phyloP scores from a whole-genome alignment of 805 yeast genomes.

The Saccharomycopsis oosterbeekiorum region DNA sequence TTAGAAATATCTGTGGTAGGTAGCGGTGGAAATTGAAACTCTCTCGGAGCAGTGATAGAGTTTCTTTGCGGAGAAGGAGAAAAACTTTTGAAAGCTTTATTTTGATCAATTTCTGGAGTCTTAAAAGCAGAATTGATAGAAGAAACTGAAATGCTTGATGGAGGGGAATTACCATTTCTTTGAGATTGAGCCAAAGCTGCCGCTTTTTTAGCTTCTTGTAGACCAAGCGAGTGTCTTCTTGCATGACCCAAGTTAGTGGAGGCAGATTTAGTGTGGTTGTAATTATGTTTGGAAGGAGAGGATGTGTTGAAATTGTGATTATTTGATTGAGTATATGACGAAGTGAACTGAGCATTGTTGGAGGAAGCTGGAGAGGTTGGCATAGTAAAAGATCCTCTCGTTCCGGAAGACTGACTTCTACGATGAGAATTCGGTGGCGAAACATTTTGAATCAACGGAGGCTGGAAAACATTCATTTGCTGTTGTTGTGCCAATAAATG shows the following conservation, averaged over 20 bases:
- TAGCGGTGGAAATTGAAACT: constrained; percentile 60
- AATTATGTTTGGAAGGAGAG: constrained; percentile 19
- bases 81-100: constrained; percentile 30
- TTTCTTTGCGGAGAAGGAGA: constrained; percentile 15
- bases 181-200: constrained; percentile 89
- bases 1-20: constrained; percentile 7
- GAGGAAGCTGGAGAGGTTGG: constrained; percentile 21
- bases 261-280: background rate
- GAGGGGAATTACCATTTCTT: constrained; percentile 27
- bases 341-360: background rate
- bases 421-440: constrained; percentile 32
- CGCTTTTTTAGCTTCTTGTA: constrained; percentile 88
- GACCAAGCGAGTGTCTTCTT: constrained; percentile 86
- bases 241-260: constrained; percentile 54
- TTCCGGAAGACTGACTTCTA: constrained; percentile 37
- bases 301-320: constrained; percentile 3
- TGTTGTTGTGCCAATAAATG: constrained; percentile 63
- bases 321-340: background rate
- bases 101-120: constrained; percentile 43
- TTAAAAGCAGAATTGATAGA: constrained; percentile 8
- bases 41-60: constrained; percentile 33
- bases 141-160: constrained; percentile 15
- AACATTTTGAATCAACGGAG: constrained; percentile 25
- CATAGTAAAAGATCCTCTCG: constrained; percentile 27
- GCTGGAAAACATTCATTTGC: constrained; percentile 20